phyloP scores from a whole-genome alignment of 768 basidiomycete genomes.

The Asterophora lycoperdoides region DNA sequence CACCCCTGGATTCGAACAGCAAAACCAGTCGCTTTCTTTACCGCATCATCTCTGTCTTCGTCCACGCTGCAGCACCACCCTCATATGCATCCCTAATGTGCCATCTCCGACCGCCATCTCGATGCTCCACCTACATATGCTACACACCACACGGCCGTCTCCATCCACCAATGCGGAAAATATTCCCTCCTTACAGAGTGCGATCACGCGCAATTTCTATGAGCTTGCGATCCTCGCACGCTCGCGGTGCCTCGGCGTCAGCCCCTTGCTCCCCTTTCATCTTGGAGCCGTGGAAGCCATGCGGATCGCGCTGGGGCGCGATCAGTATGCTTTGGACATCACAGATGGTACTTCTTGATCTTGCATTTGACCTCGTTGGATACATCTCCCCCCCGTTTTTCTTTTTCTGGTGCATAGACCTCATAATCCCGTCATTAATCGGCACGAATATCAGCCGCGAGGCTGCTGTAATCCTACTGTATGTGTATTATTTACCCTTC shows the following conservation, averaged over 20 bases:
- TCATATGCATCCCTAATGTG: conserved; percentile 50
- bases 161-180: conserved; percentile 19
- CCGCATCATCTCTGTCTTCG: conserved; percentile 41
- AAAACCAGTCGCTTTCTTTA: not conserved
- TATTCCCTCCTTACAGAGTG: conserved; percentile 35
- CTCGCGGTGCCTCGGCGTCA: conserved; percentile 41
- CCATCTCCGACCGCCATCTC: conserved; percentile 39
- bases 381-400: not conserved
- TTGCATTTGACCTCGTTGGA: not conserved
- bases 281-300: conserved; percentile 69
- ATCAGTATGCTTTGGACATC: conserved; percentile 16
- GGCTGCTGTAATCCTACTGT: no score
- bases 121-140: conserved; percentile 60
- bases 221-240: conserved; percentile 62
- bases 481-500: no score
- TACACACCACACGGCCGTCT: conserved; percentile 40
- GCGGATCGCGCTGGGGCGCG: conserved; percentile 38
- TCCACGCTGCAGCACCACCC: conserved; percentile 53
- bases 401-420: not conserved
- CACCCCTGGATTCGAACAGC: conserved; percentile 1
- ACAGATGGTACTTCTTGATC: not conserved
- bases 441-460: no score
- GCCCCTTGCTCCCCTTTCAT: conserved; percentile 65
- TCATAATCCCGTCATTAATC: no score
- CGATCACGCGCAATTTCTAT: conserved; percentile 66